A percentile compares a stretch with the other conserved stretches of the same genome.
Evolutionary conservation across 352 stramenopile genomes (phyloP).

Genomic region (Phytophthora pinifolia): DNA sequence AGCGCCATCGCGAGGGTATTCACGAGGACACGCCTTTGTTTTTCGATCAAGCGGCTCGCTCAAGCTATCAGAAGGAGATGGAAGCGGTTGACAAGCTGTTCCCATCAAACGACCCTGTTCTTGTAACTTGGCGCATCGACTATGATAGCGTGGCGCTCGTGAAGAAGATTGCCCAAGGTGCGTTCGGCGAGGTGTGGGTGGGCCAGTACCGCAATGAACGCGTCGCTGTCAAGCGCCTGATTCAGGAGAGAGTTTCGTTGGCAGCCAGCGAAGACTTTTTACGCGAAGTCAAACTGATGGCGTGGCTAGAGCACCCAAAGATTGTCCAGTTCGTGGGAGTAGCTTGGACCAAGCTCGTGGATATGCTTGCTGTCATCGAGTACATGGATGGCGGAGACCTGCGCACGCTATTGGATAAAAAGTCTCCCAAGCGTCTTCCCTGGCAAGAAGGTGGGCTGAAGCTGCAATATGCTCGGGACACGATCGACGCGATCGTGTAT

Average conservation of each 20-base stretch:
- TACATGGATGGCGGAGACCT: slow-evolving; percentile 73
- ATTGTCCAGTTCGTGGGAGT: slow-evolving; percentile 71
- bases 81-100: slow-evolving; percentile 62
- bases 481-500: slow-evolving; percentile 70
- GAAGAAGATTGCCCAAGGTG: slow-evolving; percentile 65
- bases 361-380: slow-evolving; percentile 70
- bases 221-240: slow-evolving; percentile 62
- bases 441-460: slow-evolving; percentile 35
- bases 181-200: slow-evolving; percentile 77
- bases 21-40: slow-evolving; percentile 74
- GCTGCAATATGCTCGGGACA: slow-evolving; percentile 57
- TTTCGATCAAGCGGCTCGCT: slow-evolving; percentile 65
- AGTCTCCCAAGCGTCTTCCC: slow-evolving; percentile 28
- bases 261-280: slow-evolving; percentile 65
- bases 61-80: slow-evolving; percentile 61
- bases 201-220: slow-evolving; percentile 55
- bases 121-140: slow-evolving; percentile 71
- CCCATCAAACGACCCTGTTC: slow-evolving; percentile 66
- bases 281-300: slow-evolving; percentile 71
- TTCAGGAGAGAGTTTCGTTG: slow-evolving; percentile 45
- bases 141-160: slow-evolving; percentile 68
- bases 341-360: slow-evolving; percentile 66
- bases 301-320: slow-evolving; percentile 67
- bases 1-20: slow-evolving; percentile 47
- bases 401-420: slow-evolving; percentile 48